phyloP scores from a whole-genome alignment of 2,329 filamentous ascomycete genomes.

The Trichoderma hamatum region DNA sequence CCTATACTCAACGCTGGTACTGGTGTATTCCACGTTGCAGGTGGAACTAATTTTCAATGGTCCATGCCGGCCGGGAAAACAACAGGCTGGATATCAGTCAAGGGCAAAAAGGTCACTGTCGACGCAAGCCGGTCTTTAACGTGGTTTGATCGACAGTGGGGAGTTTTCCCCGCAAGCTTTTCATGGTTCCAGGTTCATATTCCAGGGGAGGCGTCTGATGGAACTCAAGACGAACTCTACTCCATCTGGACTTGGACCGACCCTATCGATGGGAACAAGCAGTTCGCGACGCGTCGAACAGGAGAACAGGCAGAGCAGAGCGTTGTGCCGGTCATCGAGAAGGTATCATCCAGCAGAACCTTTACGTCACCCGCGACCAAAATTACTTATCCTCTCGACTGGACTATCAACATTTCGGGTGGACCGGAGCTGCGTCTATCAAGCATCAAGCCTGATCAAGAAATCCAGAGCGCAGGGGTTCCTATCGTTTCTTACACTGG shows the following conservation, averaged over 20 bases:
- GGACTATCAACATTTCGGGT: neutral
- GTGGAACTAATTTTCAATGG: constrained; percentile 9
- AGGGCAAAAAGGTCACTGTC: constrained; percentile 2
- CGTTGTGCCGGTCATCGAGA: neutral
- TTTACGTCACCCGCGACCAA: constrained; percentile 12
- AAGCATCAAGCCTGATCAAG: constrained; percentile 14
- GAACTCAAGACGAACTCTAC: neutral
- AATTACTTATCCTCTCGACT: neutral
- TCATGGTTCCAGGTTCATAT: constrained; percentile 20
- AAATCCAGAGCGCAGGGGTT: neutral
- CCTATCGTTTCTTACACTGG: neutral
- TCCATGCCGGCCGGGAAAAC: constrained; percentile 20
- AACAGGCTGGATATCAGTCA: constrained; percentile 13
- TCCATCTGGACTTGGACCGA: constrained; percentile 12
- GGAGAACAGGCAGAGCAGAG: neutral
- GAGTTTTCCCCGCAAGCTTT: neutral
- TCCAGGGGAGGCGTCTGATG: neutral
- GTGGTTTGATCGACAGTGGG: constrained; percentile 25
- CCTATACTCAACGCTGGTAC: constrained; percentile 13
- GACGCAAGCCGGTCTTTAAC: constrained; percentile 8
- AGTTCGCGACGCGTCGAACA: constrained; percentile 9
- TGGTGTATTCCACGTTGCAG: constrained; percentile 8
- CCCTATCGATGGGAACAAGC: neutral
- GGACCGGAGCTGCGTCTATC: constrained; percentile 8
- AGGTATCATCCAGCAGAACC: constrained; percentile 2